Evolutionary conservation across 1,284 basidiomycete species (phyloP).

Genomic region (Lentinus polychrous): DNA sequence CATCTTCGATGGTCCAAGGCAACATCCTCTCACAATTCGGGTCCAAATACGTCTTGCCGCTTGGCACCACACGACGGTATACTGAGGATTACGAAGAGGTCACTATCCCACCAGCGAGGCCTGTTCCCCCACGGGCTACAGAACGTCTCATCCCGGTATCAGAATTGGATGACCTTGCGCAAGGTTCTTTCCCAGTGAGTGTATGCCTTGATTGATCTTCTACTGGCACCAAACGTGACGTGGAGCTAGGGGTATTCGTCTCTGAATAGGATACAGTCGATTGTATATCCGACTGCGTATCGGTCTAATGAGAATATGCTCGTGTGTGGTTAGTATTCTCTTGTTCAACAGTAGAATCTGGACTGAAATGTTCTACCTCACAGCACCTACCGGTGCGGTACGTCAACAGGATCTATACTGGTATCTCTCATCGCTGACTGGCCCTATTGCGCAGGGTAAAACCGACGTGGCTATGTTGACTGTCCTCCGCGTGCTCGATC

Average conservation of each 20-base stretch:
- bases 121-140: conserved; percentile 66
- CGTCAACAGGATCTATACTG: conserved; percentile 24
- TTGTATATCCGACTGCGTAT: conserved; percentile 92
- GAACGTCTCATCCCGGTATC: conserved; percentile 74
- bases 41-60: conserved; percentile 75
- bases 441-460: conserved; percentile 68
- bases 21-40: conserved; percentile 71
- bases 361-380: not conserved
- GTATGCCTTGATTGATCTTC: conserved; percentile 4
- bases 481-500: conserved; percentile 83
- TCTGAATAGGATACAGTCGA: conserved; percentile 93
- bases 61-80: conserved; percentile 71
- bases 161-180: conserved; percentile 75
- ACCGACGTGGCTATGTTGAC: conserved; percentile 97
- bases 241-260: conserved; percentile 70
- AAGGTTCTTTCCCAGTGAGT: conserved; percentile 84
- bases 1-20: conserved; percentile 51
- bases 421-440: not conserved
- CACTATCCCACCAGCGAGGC: conserved; percentile 78
- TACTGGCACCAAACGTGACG: not conserved
- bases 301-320: conserved; percentile 95
- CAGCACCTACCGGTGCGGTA: conserved; percentile 93
- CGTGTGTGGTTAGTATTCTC: conserved; percentile 73
- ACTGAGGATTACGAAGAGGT: conserved; percentile 75
- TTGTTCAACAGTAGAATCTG: not conserved